Percentiles rank a stretch among this genome's conserved stretches.
These are phyloP conservation scores for Wickerhamomyces sp. DNA, from an alignment of 1,139 yeast genomes.

Conservation along the genomic window DNA sequence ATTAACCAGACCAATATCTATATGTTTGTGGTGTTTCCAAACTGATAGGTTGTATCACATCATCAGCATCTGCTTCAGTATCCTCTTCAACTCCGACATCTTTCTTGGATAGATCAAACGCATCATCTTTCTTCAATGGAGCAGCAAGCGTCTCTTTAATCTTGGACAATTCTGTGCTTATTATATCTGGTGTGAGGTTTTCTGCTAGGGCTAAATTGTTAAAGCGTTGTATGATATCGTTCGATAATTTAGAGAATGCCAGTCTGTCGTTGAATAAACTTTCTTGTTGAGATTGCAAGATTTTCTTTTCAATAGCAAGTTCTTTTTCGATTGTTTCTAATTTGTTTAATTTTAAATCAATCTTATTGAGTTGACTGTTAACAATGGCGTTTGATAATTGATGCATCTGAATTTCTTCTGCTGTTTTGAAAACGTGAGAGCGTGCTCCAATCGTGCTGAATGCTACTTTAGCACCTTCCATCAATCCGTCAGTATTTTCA, in stretches of 20 bases:
- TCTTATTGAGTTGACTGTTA: conserved; percentile 66
- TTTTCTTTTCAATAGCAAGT: conserved; percentile 73
- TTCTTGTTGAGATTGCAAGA: conserved; percentile 72
- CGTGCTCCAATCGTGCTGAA: conserved; percentile 75
- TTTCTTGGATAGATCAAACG: conserved; percentile 12
- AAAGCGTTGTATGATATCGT: conserved; percentile 13
- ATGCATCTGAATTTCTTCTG: conserved; percentile 78
- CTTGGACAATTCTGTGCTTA: neutral
- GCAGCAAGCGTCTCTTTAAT: conserved; percentile 15
- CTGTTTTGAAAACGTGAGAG: conserved; percentile 75
- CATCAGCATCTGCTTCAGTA: conserved; percentile 19
- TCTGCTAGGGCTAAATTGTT: conserved; percentile 14
- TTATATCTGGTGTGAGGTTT: neutral
- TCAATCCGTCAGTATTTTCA: conserved; percentile 21
- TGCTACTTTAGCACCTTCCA: conserved; percentile 52
- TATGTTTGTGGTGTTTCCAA: conserved; percentile 79
- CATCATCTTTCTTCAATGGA: conserved; percentile 12
- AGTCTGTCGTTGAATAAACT: conserved; percentile 76
- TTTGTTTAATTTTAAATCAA: conserved; percentile 71
- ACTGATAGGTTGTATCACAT: conserved; percentile 63
- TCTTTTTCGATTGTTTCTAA: conserved; percentile 71
- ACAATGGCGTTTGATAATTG: conserved; percentile 55
- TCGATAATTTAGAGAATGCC: conserved; percentile 41
- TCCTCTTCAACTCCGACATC: conserved; percentile 15
- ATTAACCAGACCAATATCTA: conserved; percentile 75